These are phyloP conservation scores for Acanthamoeba polyphaga DNA, from an alignment of 208 protist species.

Conservation along the genomic window DNA sequence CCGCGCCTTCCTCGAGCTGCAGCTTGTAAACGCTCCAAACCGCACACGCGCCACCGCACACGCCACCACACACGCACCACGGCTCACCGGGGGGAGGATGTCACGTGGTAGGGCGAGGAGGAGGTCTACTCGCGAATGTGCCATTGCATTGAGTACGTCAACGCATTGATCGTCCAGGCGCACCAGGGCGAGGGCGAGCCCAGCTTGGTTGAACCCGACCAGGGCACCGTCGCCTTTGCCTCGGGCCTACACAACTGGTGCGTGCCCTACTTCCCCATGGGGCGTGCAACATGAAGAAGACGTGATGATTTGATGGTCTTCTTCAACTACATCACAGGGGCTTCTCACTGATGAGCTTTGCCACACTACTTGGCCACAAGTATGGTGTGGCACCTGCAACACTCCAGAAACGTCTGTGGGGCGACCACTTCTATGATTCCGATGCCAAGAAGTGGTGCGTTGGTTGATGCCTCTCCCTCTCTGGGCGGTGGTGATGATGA, in stretches of 20 bases:
- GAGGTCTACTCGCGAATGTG: slow-evolving; percentile 91
- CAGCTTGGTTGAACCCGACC: slow-evolving; percentile 89
- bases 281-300: too few species aligned
- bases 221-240: slow-evolving; percentile 98
- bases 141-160: slow-evolving; percentile 95
- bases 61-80: too few species aligned
- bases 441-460: slow-evolving; percentile 93
- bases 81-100: neutral
- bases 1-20: slow-evolving; percentile 96
- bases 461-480: too few species aligned
- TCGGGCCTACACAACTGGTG: slow-evolving; percentile 98
- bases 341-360: slow-evolving; percentile 98
- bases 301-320: too few species aligned
- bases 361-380: slow-evolving; percentile 96
- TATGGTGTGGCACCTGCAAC: slow-evolving; percentile 92
- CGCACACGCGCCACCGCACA: too few species aligned
- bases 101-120: slow-evolving; percentile 81
- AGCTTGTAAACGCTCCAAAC: slow-evolving; percentile 84
- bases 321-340: too few species aligned
- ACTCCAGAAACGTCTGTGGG: slow-evolving; percentile 97
- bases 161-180: slow-evolving; percentile 98
- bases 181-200: slow-evolving; percentile 96
- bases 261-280: too few species aligned
- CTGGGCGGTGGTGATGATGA: too few species aligned
- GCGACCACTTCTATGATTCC: slow-evolving; percentile 98